A percentile compares a stretch with the other conserved stretches of the same genome.
Evolutionary conservation across 768 basidiomycete genomes (phyloP).

Genomic region (Tulasnella sp.): DNA sequence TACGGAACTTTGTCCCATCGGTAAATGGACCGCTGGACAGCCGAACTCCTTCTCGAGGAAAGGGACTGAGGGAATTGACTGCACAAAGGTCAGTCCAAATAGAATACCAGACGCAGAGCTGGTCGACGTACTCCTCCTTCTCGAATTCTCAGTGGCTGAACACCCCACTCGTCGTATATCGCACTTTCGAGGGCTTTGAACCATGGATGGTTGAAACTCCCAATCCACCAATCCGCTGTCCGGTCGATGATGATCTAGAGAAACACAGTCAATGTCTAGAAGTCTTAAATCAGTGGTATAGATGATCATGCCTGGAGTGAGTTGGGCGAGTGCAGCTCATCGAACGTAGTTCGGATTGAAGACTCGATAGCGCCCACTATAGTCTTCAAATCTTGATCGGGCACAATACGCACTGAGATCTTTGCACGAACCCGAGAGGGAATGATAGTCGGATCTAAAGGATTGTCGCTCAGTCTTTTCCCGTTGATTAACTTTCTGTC

Average conservation of each 20-base stretch:
- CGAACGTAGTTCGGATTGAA: conserved; percentile 50
- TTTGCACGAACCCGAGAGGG: conserved; percentile 74
- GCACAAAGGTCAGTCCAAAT: conserved; percentile 1
- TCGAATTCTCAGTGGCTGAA: conserved; percentile 73
- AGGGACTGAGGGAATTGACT: conserved; percentile 92
- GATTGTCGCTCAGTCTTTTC: neutral
- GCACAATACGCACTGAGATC: conserved; percentile 86
- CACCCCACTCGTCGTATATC: conserved; percentile 77
- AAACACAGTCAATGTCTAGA: neutral
- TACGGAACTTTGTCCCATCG: conserved; percentile 85
- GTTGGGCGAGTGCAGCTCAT: conserved; percentile 53
- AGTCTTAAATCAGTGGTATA: neutral
- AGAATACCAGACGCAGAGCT: neutral
- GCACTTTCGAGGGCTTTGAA: conserved; percentile 77
- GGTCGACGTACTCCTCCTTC: conserved; percentile 72
- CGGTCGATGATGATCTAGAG: conserved; percentile 64
- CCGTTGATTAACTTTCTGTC: neutral
- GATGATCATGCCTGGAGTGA: conserved; percentile 42
- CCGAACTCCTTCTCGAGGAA: conserved; percentile 86
- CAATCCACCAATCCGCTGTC: conserved; percentile 94
- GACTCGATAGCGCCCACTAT: conserved; percentile 51
- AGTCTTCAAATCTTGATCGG: conserved; percentile 72
- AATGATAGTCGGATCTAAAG: conserved; percentile 73
- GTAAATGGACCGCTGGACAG: conserved; percentile 85
- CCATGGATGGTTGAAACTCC: conserved; percentile 72